Percentiles rank a stretch among this genome's conserved stretches.
phyloP scores from a whole-genome alignment of 352 stramenopile species.

The Phytophthora melonis region DNA sequence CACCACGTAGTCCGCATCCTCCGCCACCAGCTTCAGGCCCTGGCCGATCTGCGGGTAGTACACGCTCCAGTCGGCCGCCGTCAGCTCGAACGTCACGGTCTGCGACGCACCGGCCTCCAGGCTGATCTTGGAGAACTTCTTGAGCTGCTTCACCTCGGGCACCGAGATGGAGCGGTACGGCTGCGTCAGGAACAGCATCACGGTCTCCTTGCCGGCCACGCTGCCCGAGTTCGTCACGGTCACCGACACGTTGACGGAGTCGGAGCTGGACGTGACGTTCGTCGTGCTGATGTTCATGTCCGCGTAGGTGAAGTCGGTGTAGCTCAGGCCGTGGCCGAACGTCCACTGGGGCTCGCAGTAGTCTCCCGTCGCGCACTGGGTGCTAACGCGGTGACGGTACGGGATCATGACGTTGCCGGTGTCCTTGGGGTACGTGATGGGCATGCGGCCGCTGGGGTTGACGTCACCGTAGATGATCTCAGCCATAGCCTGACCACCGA shows the following conservation, averaged over 20 bases:
- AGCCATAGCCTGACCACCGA: neutral
- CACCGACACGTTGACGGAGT: neutral
- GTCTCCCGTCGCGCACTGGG: neutral
- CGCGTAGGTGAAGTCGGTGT: slow-evolving; percentile 60
- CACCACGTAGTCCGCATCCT: slow-evolving; percentile 48
- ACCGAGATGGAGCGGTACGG: slow-evolving; percentile 62
- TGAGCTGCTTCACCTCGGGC: slow-evolving; percentile 82
- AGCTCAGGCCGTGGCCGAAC: slow-evolving; percentile 62
- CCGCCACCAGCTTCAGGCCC: slow-evolving; percentile 40
- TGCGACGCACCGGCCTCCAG: neutral
- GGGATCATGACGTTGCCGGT: neutral
- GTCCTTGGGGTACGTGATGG: slow-evolving; percentile 2
- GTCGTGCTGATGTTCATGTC: slow-evolving; percentile 33
- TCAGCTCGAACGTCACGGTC: slow-evolving; percentile 31
- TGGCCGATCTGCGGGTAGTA: slow-evolving; percentile 55
- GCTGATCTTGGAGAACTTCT: slow-evolving; percentile 70
- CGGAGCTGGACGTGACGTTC: neutral
- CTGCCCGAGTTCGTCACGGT: slow-evolving; percentile 55
- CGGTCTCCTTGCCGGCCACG: slow-evolving; percentile 65
- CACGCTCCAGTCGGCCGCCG: slow-evolving; percentile 42
- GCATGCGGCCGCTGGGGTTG: no score
- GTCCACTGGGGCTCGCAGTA: slow-evolving; percentile 42
- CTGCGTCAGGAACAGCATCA: slow-evolving; percentile 82
- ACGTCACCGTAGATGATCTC: neutral
- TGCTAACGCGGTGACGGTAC: neutral